Conservation (phyloP, 1,139 yeast genomes). For the Blastobotrys indianensis region DNA sequence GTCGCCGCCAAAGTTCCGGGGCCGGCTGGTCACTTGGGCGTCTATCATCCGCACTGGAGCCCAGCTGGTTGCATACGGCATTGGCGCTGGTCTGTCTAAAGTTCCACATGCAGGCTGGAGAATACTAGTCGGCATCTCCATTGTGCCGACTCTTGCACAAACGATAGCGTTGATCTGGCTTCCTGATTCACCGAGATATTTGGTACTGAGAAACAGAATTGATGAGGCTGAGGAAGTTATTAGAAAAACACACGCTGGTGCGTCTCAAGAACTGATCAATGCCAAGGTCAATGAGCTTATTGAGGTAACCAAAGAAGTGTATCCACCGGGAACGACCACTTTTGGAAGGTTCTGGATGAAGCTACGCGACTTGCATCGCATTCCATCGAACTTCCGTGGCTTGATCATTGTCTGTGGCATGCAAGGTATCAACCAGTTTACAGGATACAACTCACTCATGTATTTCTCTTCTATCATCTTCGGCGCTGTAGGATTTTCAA, state of each 20-base stretch:
- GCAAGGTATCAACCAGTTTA: constrained; percentile 92
- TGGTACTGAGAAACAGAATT: constrained; percentile 60
- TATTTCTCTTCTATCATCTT: constrained; percentile 88
- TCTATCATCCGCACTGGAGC: constrained; percentile 83
- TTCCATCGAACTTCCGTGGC: constrained; percentile 80
- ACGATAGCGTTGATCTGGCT: constrained; percentile 70
- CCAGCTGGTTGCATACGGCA: constrained; percentile 84
- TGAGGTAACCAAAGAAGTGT: constrained; percentile 20
- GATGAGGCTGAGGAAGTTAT: constrained; percentile 69
- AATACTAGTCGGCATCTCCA: constrained; percentile 79
- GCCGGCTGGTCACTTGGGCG: constrained; percentile 55
- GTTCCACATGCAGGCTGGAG: constrained; percentile 82
- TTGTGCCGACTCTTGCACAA: constrained; percentile 80
- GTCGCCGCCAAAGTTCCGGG: constrained; percentile 88
- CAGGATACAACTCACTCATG: constrained; percentile 93
- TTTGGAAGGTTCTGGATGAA: constrained; percentile 21
- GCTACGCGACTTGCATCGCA: constrained; percentile 60
- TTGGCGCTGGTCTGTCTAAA: constrained; percentile 79
- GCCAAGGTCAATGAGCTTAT: constrained; percentile 26
- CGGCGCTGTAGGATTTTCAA: constrained; percentile 77
- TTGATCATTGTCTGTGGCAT: constrained; percentile 82
- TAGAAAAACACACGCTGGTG: constrained; percentile 39
- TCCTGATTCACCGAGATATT: constrained; percentile 92
- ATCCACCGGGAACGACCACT: constrained; percentile 15
- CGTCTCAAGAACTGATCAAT: constrained; percentile 25